Percentiles rank a stretch among this genome's conserved stretches.
These are phyloP conservation scores for Paspalum vaginatum DNA, from an alignment of 176 grass and related monocot genomes.

Conservation along the genomic window DNA sequence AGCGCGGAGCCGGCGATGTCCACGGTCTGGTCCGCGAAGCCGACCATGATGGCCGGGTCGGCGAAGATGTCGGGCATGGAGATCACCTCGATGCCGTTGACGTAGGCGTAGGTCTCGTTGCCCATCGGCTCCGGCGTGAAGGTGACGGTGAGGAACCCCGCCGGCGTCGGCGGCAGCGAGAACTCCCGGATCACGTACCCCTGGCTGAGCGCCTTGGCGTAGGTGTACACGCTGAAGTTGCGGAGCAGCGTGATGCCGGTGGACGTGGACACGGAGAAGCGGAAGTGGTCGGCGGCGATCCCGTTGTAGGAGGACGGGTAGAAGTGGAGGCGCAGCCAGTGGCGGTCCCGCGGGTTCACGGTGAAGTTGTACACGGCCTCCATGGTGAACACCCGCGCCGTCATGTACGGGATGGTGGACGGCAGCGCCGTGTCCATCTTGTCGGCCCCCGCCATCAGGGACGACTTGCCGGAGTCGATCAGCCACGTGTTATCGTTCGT, in stretches of 20 bases:
- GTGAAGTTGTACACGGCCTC: conserved; percentile 66
- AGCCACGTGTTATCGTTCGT: conserved; percentile 55
- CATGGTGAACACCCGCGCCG: conserved; percentile 69
- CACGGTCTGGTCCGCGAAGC: conserved; percentile 73
- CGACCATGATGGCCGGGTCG: conserved; percentile 58
- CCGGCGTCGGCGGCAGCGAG: conserved; percentile 54
- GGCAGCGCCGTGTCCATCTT: conserved; percentile 64
- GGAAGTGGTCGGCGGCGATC: conserved; percentile 46
- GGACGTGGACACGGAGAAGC: conserved; percentile 66
- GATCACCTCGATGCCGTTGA: conserved; percentile 77
- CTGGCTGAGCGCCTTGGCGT: conserved; percentile 67
- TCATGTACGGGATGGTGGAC: conserved; percentile 74
- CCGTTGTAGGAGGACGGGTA: conserved; percentile 77
- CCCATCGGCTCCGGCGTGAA: conserved; percentile 57
- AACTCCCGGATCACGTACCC: conserved; percentile 70
- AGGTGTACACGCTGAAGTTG: conserved; percentile 77
- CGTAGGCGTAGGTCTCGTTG: conserved; percentile 75
- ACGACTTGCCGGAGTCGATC: conserved; percentile 53
- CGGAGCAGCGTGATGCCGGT: conserved; percentile 61
- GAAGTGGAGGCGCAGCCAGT: conserved; percentile 88
- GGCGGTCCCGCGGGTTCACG: conserved; percentile 53
- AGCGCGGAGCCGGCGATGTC: conserved; percentile 44
- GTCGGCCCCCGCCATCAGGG: conserved; percentile 47
- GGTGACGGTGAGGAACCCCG: conserved; percentile 52
- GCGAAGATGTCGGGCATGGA: conserved; percentile 78